Evolutionary conservation across 179 eudicot genomes (phyloP).

Genomic region (Vitellaria paradoxa): DNA sequence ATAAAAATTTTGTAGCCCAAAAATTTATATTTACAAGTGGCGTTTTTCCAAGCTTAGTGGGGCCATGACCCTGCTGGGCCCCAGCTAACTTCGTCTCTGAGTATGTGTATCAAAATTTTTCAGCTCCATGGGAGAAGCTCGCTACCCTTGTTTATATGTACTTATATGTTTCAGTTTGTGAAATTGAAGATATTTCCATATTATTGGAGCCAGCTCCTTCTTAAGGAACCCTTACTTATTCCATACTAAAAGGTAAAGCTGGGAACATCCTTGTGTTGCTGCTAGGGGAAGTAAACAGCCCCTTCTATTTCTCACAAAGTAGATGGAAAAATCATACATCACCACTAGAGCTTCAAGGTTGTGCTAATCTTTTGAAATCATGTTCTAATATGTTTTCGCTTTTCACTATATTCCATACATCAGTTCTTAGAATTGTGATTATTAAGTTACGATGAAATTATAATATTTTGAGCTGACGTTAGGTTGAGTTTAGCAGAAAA

Average conservation of each 20-base stretch:
- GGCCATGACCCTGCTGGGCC: no score
- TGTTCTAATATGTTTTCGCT: background rate
- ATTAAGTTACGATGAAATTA: no score
- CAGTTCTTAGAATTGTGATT: no score
- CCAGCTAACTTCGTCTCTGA: no score
- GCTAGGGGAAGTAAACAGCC: background rate
- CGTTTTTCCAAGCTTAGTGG: no score
- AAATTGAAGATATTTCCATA: background rate
- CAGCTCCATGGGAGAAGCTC: background rate
- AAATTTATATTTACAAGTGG: no score
- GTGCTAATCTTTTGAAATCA: background rate
- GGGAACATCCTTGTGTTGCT: conserved; percentile 6
- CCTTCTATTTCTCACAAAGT: background rate
- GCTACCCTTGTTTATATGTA: background rate
- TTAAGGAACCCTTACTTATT: background rate
- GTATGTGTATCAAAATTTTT: background rate
- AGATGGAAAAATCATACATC: background rate
- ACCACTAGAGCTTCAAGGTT: background rate
- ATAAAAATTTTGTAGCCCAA: no score
- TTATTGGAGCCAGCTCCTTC: background rate
- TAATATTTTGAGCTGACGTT: no score
- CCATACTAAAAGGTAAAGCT: conserved; percentile 2
- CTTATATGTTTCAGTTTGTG: background rate
- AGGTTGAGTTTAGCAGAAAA: no score
- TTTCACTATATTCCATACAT: background rate